Evolutionary conservation across 169 alveolate genomes (phyloP), one percentile per base, ranked within the genome.

Genomic region (Eimeria maxima): DNA sequence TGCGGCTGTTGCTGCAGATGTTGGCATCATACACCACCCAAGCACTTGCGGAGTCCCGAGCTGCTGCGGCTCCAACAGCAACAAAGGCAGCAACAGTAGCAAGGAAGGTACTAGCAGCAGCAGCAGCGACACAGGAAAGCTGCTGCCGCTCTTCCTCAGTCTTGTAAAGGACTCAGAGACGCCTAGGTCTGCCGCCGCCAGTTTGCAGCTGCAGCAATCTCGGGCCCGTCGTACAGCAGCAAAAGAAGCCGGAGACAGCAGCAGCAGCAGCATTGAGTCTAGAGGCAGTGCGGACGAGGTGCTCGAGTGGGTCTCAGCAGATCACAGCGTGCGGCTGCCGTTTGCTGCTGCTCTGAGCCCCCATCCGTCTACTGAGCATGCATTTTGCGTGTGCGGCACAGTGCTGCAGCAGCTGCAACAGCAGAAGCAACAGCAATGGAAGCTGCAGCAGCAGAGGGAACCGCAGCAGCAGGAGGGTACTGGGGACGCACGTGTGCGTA

Each of bases 1-100:
- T 3, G 99, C 99, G 60, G 99, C 99, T 94, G 99, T 99, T 24
- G 99, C 99, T 13, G 97, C 96, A 71, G 99, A 98, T 47, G 97
- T 98, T 3, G 96, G 97, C 78, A 95, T 95, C 45, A 10, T 95
- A 42, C 94, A 63, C 89, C 45, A 55, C 38, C 94, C 69, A 22
- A 60, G 63, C 90, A 44, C 44, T 73, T 50, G 90, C 13, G 90
- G 65, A 2, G 74, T n/a, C 53, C 89, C 47, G 20, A 55, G 94
- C 65, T 87, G 94, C 60, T 57, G 81, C 57, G 69, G 69, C 69
- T 13, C 29, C 50, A 47, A 18, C 47, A 47, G 76, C 80, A 57
- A 42, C 42, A 87, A 63, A 27, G 24, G 93, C 53, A 45, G n/a
- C 47, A 27, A 2, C 45, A 20, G 45, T n/a, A 42, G 47, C 45